Conservation (phyloP, 192 early-diverging fungal genomes). For the Globomyces pollinis-pini region DNA sequence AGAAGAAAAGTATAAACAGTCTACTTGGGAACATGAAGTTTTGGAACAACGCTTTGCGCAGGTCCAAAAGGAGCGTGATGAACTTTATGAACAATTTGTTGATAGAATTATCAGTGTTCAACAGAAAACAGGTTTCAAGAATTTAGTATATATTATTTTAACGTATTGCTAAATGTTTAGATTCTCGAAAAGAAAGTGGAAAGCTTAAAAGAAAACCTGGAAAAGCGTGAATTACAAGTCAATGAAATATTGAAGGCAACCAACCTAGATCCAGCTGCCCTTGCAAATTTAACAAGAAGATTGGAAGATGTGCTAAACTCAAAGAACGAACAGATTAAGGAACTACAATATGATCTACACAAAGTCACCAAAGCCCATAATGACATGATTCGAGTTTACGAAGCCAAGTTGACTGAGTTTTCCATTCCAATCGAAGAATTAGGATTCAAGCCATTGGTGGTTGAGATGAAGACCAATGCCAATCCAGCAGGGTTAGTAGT, state of each 20-base stretch:
- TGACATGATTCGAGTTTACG: slow-evolving; percentile 55
- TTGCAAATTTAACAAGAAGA: slow-evolving; percentile 41
- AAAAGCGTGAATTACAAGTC: slow-evolving; percentile 58
- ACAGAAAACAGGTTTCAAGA: slow-evolving; percentile 63
- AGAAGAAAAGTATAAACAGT: slow-evolving; percentile 53
- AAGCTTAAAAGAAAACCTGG: slow-evolving; percentile 40
- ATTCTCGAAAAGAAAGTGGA: slow-evolving; percentile 59
- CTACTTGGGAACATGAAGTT: slow-evolving; percentile 60
- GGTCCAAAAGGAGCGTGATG: slow-evolving; percentile 56
- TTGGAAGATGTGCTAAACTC: slow-evolving; percentile 53
- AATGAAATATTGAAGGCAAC: slow-evolving; percentile 57
- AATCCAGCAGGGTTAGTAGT: slow-evolving; percentile 46
- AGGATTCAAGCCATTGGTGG: slow-evolving; percentile 49
- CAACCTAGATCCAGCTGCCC: slow-evolving; percentile 49
- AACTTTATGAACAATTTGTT: slow-evolving; percentile 56
- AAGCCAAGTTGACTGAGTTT: slow-evolving; percentile 56
- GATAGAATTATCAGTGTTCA: slow-evolving; percentile 56
- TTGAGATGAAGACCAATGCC: slow-evolving; percentile 26
- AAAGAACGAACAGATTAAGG: slow-evolving; percentile 55
- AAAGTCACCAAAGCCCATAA: slow-evolving; percentile 62
- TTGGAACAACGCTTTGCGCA: slow-evolving; percentile 54
- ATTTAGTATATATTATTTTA: slow-evolving; percentile 27
- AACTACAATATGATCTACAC: slow-evolving; percentile 55
- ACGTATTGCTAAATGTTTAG: no score
- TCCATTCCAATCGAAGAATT: slow-evolving; percentile 53